Conservation (phyloP, 768 basidiomycete species). For the Phaeotremella skinneri region DNA sequence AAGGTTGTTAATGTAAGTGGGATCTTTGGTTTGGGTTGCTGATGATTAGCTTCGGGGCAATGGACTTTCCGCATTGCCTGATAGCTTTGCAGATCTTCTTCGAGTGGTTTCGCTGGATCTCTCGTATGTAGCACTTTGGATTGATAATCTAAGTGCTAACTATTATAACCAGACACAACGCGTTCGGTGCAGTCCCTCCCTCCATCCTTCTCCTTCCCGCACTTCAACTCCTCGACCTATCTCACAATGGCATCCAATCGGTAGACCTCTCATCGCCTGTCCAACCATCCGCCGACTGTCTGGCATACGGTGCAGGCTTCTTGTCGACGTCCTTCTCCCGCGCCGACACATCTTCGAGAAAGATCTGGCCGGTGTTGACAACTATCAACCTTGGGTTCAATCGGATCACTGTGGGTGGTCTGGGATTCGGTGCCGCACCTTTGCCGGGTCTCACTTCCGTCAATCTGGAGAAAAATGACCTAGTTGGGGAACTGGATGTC, state of each 20-base stretch:
- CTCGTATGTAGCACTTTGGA: constrained; percentile 26
- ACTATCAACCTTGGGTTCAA: constrained; percentile 36
- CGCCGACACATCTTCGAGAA: constrained; percentile 7
- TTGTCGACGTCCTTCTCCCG: constrained; percentile 38
- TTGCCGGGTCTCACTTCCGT: constrained; percentile 5
- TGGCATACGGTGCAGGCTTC: constrained; percentile 43
- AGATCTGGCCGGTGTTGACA: constrained; percentile 28
- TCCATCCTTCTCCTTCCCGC: constrained; percentile 41
- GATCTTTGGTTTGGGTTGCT: not conserved
- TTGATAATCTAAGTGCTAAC: not conserved
- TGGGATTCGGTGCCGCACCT: constrained; percentile 7
- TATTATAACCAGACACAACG: constrained; percentile 29
- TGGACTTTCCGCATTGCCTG: constrained; percentile 30
- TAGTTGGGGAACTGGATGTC: constrained; percentile 30
- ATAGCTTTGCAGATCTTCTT: constrained; percentile 45
- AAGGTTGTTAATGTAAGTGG: constrained; percentile 42
- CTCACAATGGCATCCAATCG: constrained; percentile 35
- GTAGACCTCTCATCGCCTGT: constrained; percentile 36
- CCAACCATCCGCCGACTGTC: constrained; percentile 39
- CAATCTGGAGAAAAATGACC: constrained; percentile 34
- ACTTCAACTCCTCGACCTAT: constrained; percentile 42
- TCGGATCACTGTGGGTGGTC: constrained; percentile 13
- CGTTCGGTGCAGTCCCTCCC: constrained; percentile 33
- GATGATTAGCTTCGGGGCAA: constrained; percentile 35
- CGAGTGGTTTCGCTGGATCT: constrained; percentile 39